Base-by-base conservation (phyloP, 225 moss, liverwort and hornwort species). In the Lunularia cruciata region DNA sequence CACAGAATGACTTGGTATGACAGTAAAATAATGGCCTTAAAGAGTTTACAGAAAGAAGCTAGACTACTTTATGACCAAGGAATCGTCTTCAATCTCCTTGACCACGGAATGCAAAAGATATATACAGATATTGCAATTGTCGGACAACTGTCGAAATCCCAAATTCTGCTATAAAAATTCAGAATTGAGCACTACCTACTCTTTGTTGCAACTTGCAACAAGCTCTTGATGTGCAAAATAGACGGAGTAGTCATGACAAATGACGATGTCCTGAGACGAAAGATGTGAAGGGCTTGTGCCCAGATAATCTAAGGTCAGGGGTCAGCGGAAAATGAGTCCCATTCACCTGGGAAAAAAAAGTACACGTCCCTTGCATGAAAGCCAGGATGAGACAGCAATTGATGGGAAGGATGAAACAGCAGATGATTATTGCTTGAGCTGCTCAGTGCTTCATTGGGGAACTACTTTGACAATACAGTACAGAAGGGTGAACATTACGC, bases 391-490 rank as follows among this genome's bases (percentile, higher is more conserved):
- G 51, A 34, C 65, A 65, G 65, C 46, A 18, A 46, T 15, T 65
- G 51, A 23, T 20, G 13, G 51, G 49, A 47, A 34, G 48, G 40
- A n/a, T n/a, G n/a, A n/a, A n/a, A n/a, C n/a, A n/a, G n/a, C n/a
- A n/a, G n/a, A n/a, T n/a, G n/a, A n/a, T n/a, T n/a, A n/a, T n/a
- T n/a, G n/a, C n/a, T n/a, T n/a, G 61, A 31, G 67, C 49, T 16
- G 49, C 49, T 34, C 35, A 22, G 35, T 36, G 67, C 67, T 67
- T 51, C 35, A 48, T 67, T 60, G 9, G 18, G 51, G 5, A 36
- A 67, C 16, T 61, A 61, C 39, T 26, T 40, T 19, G 14, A 67
- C 33, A 23, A 67, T 67, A 35, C 48, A 51, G 51, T 51, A 51
- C 49, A 51, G n/a, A 36, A 51, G 49, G 51, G 46, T 48, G 8